Conservation (phyloP, 805 yeast species). For the Candida parachauliodes region DNA sequence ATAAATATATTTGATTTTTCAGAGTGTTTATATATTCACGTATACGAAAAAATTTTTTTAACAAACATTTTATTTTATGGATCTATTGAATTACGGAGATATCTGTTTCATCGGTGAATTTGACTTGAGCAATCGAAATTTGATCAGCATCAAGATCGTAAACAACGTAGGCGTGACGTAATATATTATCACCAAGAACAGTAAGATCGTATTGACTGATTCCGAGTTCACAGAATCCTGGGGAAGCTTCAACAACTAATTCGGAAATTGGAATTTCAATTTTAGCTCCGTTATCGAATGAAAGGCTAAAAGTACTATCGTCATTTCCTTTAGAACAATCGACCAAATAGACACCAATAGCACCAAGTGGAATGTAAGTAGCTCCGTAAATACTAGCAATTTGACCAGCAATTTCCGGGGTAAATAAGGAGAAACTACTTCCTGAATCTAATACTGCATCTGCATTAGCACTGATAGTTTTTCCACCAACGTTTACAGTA, state of each 20-base stretch:
- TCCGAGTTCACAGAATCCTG: not conserved
- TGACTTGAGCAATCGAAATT: conserved; percentile 48
- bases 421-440: conserved; percentile 39
- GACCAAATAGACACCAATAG: conserved; percentile 1
- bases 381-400: conserved; percentile 3
- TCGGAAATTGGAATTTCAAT: conserved; percentile 47
- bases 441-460: conserved; percentile 34
- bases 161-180: conserved; percentile 61
- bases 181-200: conserved; percentile 59
- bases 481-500: not conserved
- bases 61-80: not conserved
- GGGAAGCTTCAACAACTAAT: conserved; percentile 7
- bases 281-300: conserved; percentile 10
- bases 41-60: too few species aligned
- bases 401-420: conserved; percentile 20
- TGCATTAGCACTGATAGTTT: conserved; percentile 12
- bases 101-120: conserved; percentile 15
- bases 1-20: too few species aligned
- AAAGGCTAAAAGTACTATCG: not conserved
- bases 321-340: conserved; percentile 4
- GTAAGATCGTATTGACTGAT: not conserved
- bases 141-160: conserved; percentile 56
- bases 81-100: not conserved
- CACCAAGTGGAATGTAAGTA: not conserved
- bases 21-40: too few species aligned